A percentile compares a stretch with the other conserved stretches of the same genome.
phyloP scores from a whole-genome alignment of 805 yeast species.

The Monosporozyma solicola region DNA sequence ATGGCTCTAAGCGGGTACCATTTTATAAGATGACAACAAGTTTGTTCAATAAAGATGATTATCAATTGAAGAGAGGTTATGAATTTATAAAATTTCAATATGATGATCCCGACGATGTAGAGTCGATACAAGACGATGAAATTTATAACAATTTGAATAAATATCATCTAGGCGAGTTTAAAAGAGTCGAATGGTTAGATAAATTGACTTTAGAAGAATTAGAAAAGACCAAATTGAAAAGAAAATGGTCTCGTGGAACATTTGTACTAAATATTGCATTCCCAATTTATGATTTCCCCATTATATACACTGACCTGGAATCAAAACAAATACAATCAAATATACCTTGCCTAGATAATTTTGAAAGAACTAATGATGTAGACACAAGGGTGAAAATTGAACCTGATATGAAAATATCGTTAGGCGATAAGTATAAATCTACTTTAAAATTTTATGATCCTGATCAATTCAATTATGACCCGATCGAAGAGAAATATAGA shows the following conservation, averaged over 20 bases:
- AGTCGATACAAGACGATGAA: constrained; percentile 20
- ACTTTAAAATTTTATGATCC: constrained; percentile 52
- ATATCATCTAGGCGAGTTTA: constrained; percentile 61
- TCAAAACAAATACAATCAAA: constrained; percentile 28
- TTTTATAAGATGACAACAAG: constrained; percentile 55
- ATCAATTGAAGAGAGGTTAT: constrained; percentile 61
- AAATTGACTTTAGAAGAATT: constrained; percentile 49
- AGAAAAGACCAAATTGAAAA: constrained; percentile 16
- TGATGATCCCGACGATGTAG: constrained; percentile 23
- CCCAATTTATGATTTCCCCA: constrained; percentile 61
- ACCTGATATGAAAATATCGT: constrained; percentile 23
- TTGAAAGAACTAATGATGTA: constrained; percentile 34
- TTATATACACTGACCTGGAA: constrained; percentile 55
- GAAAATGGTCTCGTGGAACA: constrained; percentile 19
- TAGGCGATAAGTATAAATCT: constrained; percentile 24
- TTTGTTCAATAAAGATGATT: constrained; percentile 47
- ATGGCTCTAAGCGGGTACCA: constrained; percentile 40
- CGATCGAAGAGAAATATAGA: constrained; percentile 81
- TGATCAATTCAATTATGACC: constrained; percentile 60
- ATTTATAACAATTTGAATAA: constrained; percentile 47
- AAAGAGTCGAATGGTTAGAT: constrained; percentile 66
- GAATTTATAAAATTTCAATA: constrained; percentile 43
- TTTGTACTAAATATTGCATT: constrained; percentile 43
- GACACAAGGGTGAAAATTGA: constrained; percentile 20
- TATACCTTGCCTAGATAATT: constrained; percentile 34